Evolutionary conservation across 2,329 filamentous ascomycete genomes (phyloP), one percentile per base, ranked within the genome.

Genomic region (Podosphaera fusca): DNA sequence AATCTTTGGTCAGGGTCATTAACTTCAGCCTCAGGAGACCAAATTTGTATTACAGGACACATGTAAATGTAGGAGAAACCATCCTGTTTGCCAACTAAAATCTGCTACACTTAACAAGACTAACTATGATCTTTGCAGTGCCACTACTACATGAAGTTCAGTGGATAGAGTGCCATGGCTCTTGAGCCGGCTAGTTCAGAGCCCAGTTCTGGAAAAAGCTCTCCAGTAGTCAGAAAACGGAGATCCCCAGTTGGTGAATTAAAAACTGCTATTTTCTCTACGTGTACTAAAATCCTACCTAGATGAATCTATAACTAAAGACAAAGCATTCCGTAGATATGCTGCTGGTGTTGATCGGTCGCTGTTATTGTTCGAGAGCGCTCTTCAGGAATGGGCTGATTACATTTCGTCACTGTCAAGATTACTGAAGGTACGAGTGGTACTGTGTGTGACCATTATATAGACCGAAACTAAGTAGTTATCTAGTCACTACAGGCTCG

Each of bases 371-470:
- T 98, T 95, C 72, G 92, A 98, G 68, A 89, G 87, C 14, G 82
- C 87, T 35, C 75, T 95, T 63, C 88, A 96, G 71, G 92, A 98
- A 80, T 98, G 92, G 92, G 92, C 94, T 54, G 92, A 98, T 72
- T 98, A 98, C 68, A 98, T 98, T 66, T 95, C 90, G 21, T 98
- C 96, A 68, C 73, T 98, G 57, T 94, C 86, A 67, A 81, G 87
- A 60, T 75, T 98, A 54, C 75, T 95, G 60, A 96, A 95, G 80
- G 87, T 89, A 68, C 63, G 67, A 21, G 45, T 59, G 14, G 30
- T 14, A 34, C 3, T 51, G 29, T 29, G 4, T 38, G 30, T 4
- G 35, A 38, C 10, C 10, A 8, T 21, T 21, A 2, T 40, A 59
- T 52, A 57, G 10, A 12, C n/a, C 10, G 5, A 14, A 61, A 58